Conservation (phyloP, 306 rosid species). For the Malus orientalis region DNA sequence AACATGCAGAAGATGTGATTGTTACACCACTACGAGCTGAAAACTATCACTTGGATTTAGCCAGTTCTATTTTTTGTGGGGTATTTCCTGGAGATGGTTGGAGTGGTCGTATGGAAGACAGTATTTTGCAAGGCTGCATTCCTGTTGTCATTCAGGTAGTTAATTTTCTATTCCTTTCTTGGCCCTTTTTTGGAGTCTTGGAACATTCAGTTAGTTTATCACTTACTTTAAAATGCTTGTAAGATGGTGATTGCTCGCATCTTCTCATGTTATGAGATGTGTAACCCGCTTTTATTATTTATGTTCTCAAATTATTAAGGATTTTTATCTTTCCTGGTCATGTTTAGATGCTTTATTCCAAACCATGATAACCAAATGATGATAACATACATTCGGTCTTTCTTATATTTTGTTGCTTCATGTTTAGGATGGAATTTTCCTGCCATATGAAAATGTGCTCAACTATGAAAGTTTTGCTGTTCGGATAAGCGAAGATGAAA, state of each 20-base stretch:
- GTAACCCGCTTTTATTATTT: not conserved
- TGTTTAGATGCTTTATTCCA: not conserved
- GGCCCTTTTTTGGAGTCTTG: not conserved
- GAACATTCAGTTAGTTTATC: not conserved
- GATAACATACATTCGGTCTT: not conserved
- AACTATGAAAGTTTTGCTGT: conserved; percentile 84
- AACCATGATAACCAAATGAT: not conserved
- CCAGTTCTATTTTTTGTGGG: conserved; percentile 76
- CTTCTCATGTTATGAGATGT: not conserved
- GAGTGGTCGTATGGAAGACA: conserved; percentile 95
- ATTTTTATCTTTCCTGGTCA: too few relatives aligned
- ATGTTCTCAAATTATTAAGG: too few relatives aligned
- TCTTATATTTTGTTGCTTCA: conserved; percentile 11
- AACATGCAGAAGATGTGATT: conserved; percentile 62
- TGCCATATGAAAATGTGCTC: conserved; percentile 80
- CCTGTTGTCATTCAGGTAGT: conserved; percentile 85
- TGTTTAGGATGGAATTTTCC: conserved; percentile 78
- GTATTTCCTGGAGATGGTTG: conserved; percentile 92
- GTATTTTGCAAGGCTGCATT: conserved; percentile 88
- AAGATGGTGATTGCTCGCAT: not conserved
- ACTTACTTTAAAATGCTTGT: not conserved
- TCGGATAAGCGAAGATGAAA: conserved; percentile 67
- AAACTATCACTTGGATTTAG: conserved; percentile 56
- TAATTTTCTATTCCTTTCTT: not conserved
- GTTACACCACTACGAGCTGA: conserved; percentile 60